Base-by-base conservation (phyloP, 2,329 filamentous ascomycete species). In the Phialophora verrucosa region DNA sequence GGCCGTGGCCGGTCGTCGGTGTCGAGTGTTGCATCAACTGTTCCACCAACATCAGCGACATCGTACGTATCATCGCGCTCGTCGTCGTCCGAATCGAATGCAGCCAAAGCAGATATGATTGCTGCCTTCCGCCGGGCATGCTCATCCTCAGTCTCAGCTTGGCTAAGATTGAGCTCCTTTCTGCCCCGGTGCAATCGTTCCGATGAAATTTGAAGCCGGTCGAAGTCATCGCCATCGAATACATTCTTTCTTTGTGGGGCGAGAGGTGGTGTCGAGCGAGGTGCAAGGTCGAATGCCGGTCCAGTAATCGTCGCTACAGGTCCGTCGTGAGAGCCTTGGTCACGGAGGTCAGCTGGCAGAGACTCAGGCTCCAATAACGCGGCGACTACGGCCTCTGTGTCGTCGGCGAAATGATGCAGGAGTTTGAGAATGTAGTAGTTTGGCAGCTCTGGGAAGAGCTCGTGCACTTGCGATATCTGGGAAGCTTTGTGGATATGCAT, bases 41-140 rank as follows among this genome's bases (percentile, higher is more conserved):
- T 91, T 25, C 94, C 93, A 42, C 95, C 95, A 1, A 98, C 92
- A 74, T 98, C 95, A 58, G 88, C 92, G 1, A 90, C 88, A 73
- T 99, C 95, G 75, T 99, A 99, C 0, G 94, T 98, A 76, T 99
- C 95, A 77, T 99, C 95, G 42, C 93, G 87, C 80, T 99, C 95
- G 76, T 99, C 95, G 71, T 98, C 95, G 73, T 98, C 94, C 0
- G 90, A 90, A 79, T 98, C 93, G 72, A 98, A 97, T 0, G 90
- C 86, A 17, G 92, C 92, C 2, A 98, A 86, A 0, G 94, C 94
- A 2, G 93, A 91, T 27, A 97, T 81, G 72, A 97, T 97, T 11
- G 92, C 90, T 0, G 92, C 91, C 79, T 96, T 97, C 73, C 89
- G 88, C 1, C 90, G 87, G 3, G 89, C 87, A 70, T 80, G 80